These are phyloP conservation scores for Penicillium psychrosexuale DNA, from an alignment of 2,329 filamentous ascomycete species.

Conservation along the genomic window DNA sequence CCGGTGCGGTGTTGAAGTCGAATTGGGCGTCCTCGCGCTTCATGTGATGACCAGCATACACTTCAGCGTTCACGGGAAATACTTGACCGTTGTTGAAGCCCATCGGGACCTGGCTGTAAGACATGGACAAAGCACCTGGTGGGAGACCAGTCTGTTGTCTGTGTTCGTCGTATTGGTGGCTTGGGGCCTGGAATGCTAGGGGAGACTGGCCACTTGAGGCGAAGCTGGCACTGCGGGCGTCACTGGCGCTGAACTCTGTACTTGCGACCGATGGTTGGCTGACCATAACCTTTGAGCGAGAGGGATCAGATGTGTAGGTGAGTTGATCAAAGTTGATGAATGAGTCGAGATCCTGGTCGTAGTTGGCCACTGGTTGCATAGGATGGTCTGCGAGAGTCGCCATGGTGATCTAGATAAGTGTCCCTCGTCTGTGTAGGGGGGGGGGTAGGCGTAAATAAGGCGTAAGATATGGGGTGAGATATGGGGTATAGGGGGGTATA, in stretches of 20 bases:
- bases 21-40: constrained; percentile 48
- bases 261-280: constrained; percentile 38
- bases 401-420: constrained; percentile 21
- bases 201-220: constrained; percentile 45
- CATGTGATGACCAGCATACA: constrained; percentile 50
- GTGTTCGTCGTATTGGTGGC: constrained; percentile 92
- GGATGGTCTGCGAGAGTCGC: constrained; percentile 38
- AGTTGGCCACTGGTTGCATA: constrained; percentile 32
- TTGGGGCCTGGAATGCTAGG: constrained; percentile 69
- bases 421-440: background rate
- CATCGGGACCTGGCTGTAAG: constrained; percentile 62
- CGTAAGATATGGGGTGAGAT: background rate
- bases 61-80: constrained; percentile 55
- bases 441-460: background rate
- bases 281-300: constrained; percentile 36
- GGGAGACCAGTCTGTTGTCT: constrained; percentile 94
- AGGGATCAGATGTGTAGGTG: constrained; percentile 39
- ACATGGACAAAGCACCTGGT: constrained; percentile 75
- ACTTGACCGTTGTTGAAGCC: constrained; percentile 37
- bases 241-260: constrained; percentile 33
- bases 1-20: constrained; percentile 67
- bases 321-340: constrained; percentile 49
- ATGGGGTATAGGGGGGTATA: background rate
- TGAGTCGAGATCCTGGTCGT: constrained; percentile 47
- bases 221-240: constrained; percentile 35